Evolutionary conservation across 768 basidiomycete species (phyloP), one percentile per base, ranked within the genome.

Genomic region (Galerina marginata): DNA sequence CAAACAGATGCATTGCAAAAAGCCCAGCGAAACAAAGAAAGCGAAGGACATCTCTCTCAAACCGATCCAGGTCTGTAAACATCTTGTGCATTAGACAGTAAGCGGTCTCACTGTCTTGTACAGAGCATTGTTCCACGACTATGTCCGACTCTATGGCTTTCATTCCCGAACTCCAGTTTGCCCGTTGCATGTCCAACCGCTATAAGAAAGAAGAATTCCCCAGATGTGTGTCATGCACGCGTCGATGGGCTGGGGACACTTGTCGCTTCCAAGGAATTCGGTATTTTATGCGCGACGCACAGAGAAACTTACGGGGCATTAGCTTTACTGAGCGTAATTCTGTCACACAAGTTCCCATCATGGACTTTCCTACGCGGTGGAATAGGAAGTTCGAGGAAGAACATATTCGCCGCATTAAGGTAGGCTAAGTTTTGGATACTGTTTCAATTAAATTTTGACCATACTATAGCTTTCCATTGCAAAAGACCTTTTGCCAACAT

Each of bases 241-340:
- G 92, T 43, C 88, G 92, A 23, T 93, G 92, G 91, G 91, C 91
- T 0, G 91, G 92, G 42, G 92, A 93, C 70, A 92, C 91, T 2
- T 93, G 92, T 69, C 87, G 92, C 25, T 93, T 93, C 74, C 92
- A 93, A 71, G 86, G 86, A n/a, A 90, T 93, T 63, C 85, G 92
- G 16, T 90, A 86, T 69, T 89, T 93, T 73, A 77, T 90, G 67
- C 86, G 89, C 62, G 86, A 91, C 60, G 62, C 73, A 42, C 77
- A 86, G 42, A 74, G 81, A 61, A 81, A 82, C 44, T 83, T 91
- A 48, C 79, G 85, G 46, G 89, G 86, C 20, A 83, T 91, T 54
- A 86, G 86, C 65, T 93, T 92, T 65, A 83, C 86, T 37, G 88
- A 89, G 73, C 82, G 80, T 61, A 83, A 84, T 46, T 40, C 59